A percentile compares a stretch with the other conserved stretches of the same genome.
phyloP scores from a whole-genome alignment of 371 early-diverging fungal species.

The Saksenaea vasiformis region DNA sequence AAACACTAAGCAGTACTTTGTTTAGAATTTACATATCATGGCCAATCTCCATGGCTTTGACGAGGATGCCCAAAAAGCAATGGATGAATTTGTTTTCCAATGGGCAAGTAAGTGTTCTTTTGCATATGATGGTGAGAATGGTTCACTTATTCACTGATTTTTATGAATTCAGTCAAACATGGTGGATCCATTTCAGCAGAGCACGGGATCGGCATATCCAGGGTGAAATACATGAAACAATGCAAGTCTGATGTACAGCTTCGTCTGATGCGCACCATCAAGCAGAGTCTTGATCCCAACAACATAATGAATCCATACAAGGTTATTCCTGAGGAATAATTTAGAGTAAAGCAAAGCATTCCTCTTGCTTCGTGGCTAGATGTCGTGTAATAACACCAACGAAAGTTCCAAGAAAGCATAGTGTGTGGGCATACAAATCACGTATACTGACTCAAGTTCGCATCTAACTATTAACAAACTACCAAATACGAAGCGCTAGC shows the following conservation, averaged over 20 bases:
- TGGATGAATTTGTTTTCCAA: conserved; percentile 60
- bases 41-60: conserved; percentile 62
- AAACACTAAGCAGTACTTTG: background rate
- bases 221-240: conserved; percentile 35
- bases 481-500: no score
- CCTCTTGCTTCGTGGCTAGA: no score
- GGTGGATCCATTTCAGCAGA: conserved; percentile 64
- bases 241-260: conserved; percentile 55
- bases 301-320: conserved; percentile 74
- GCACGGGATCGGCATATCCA: conserved; percentile 40
- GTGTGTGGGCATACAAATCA: no score
- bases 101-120: conserved; percentile 45
- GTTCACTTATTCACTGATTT: background rate
- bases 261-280: conserved; percentile 56
- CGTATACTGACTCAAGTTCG: no score
- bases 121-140: background rate
- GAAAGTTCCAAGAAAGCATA: no score
- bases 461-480: no score
- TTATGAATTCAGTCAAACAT: conserved; percentile 30
- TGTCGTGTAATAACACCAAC: no score
- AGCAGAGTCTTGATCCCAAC: conserved; percentile 61
- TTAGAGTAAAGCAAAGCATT: no score
- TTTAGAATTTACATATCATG: conserved; percentile 80
- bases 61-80: conserved; percentile 16
- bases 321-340: conserved; percentile 26